These are phyloP conservation scores for Microcera coccophila DNA, from an alignment of 2,329 filamentous ascomycete genomes.

Conservation along the genomic window DNA sequence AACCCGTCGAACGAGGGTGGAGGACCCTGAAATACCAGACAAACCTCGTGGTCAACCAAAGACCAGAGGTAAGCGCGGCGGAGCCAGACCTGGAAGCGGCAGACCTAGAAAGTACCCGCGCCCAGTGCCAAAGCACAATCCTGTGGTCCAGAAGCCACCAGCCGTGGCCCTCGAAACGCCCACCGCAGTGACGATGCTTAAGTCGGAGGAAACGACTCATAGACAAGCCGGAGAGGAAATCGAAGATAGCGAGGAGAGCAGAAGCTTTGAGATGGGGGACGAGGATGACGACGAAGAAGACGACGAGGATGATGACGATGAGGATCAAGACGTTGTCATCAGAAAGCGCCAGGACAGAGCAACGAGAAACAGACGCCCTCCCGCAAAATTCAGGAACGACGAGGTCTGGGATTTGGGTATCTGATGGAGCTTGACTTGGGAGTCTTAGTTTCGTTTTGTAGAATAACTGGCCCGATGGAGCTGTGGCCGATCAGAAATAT, in stretches of 20 bases:
- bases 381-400: slow-evolving; percentile 36
- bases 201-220: neutral
- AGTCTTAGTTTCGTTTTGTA: slow-evolving; percentile 8
- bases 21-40: slow-evolving; percentile 6
- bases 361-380: slow-evolving; percentile 31
- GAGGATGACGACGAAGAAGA: slow-evolving; percentile 1
- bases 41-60: slow-evolving; percentile 26
- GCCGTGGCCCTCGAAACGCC: neutral
- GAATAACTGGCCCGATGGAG: too few species aligned
- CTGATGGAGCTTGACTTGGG: slow-evolving; percentile 3
- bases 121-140: slow-evolving; percentile 16
- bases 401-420: slow-evolving; percentile 14
- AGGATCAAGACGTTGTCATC: slow-evolving; percentile 31
- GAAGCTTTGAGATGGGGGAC: neutral
- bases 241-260: slow-evolving; percentile 27
- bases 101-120: slow-evolving; percentile 38
- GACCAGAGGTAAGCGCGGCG: slow-evolving; percentile 35
- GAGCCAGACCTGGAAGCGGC: slow-evolving; percentile 37
- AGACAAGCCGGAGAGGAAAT: slow-evolving; percentile 21
- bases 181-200: neutral
- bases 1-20: slow-evolving; percentile 14
- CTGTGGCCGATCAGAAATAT: neutral
- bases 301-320: slow-evolving; percentile 22
- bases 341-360: slow-evolving; percentile 26
- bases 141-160: neutral